Base-by-base conservation (phyloP, 176 grass and related monocot genomes). In the Paspalum vaginatum region DNA sequence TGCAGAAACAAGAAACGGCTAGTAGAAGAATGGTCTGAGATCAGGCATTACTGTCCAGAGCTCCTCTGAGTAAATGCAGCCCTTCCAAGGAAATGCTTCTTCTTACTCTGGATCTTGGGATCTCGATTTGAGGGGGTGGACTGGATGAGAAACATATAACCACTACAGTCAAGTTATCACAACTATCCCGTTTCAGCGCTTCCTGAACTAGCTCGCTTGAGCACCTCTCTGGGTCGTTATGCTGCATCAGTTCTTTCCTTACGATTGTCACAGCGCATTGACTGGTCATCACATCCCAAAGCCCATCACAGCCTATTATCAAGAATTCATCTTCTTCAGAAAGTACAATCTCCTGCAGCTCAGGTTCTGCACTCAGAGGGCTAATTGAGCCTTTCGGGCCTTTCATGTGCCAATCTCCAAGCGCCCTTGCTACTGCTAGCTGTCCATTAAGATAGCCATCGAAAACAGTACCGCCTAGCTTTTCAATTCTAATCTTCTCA, bases 231-330 rank as follows among this genome's bases (percentile, higher is more conserved):
- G 94, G 94, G 55, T 97, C 83, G 0, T 97, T 94, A 66, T 94
- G 91, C 25, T 50, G 56, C 91, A 94, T 90, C 58, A 97, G 80
- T 67, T 87, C 87, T 74, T 90, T 94, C 50, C 94, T 86, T 16
- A 91, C 94, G 82, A 97, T 94, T 0, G 94, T 87, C 38, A 97
- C 91, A 0, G 94, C 94, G 44, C 85, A 90, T 24, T 97, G 94
- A 60, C 89, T 97, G 79, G 89, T 97, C 94, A 97, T 97, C 70
- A 97, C 94, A 80, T 97, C 94, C 95, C 95, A 97, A 52, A 94
- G 86, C 17, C 95, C 94, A 72, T 97, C 94, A 50, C 94, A 97
- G 39, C 87, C 94, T 32, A 97, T 82, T 88, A 97, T 90, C 62
- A 97, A 72, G 75, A 97, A 97, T 78, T 97, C 95, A n/a, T 97